Base-by-base conservation (phyloP, 164 flowering plant genomes). In the Santalum album region DNA sequence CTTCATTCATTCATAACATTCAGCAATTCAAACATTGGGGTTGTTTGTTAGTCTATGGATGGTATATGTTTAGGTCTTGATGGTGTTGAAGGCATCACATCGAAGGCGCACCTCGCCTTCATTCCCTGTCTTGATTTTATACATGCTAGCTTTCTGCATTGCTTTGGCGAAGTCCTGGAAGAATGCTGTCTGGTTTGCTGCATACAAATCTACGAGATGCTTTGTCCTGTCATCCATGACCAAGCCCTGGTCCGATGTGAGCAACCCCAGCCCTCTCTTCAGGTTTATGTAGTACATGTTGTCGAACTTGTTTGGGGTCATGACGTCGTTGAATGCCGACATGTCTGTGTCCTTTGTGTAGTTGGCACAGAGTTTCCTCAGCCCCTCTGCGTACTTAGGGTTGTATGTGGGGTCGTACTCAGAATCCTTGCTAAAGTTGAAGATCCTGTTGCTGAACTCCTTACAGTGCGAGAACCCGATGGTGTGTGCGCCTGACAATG, bases 391-490 rank as follows among this genome's bases (percentile, higher is more conserved):
- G 26, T 54, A 76, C 27, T 60, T 64, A 0, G 85, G 80, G 65
- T 84, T 62, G 45, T 70, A 24, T 0, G 65, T 10, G 0, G 87
- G 90, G 56, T 84, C 90, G 15, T 15, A 20, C 3, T 58, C 14
- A 0, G 66, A 36, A 1, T 27, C 25, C 11, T 53, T 51, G 61
- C 78, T 64, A 73, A 42, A 77, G 39, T 69, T 64, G 71, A 56
- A 80, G 45, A 84, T 51, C 48, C 83, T 29, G 57, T 54, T 35
- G 43, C 65, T 61, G 69, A 86, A 86, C 35, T 86, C 89, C 17
- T 66, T 79, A 72, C 94, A 86, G 51, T 86, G 94, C 7, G 87
- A 68, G 63, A 86, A 83, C 4, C 94, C 94, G 43, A 86, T 75
- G 16, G 87, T 86, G 66, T 86, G 94, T 0, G 82, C 89, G 0